phyloP scores from a whole-genome alignment of 139 green algal genomes.

The Pseudopediastrum boryanum region DNA sequence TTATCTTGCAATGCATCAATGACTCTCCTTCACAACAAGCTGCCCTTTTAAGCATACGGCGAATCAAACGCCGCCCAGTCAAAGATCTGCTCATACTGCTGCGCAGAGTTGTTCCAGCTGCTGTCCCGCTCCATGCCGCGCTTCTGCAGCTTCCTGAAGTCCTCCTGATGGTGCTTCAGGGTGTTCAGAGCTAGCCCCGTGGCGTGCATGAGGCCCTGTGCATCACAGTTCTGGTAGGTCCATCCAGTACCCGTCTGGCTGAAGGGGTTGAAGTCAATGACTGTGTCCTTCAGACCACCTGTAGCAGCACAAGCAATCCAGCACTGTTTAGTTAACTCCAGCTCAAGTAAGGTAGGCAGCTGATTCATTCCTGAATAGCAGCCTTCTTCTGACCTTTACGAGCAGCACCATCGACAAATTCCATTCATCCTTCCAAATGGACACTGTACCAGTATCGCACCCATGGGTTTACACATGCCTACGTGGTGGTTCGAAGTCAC shows the following conservation, averaged over 20 bases:
- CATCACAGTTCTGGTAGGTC: slow-evolving; percentile 69
- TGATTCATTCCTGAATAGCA: too few species aligned
- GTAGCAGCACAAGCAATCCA: too few species aligned
- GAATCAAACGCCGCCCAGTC: slow-evolving; percentile 43
- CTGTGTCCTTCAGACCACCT: slow-evolving; percentile 66
- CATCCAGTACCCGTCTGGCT: slow-evolving; percentile 65
- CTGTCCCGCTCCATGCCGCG: slow-evolving; percentile 83
- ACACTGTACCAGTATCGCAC: too few species aligned
- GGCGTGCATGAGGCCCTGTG: slow-evolving; percentile 62
- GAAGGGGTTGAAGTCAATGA: slow-evolving; percentile 68
- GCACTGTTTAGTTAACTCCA: too few species aligned
- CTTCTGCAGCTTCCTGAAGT: slow-evolving; percentile 65
- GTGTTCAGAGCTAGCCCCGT: slow-evolving; percentile 58
- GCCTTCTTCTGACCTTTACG: too few species aligned
- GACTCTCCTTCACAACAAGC: too few species aligned
- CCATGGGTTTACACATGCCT: too few species aligned
- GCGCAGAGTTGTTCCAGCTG: slow-evolving; percentile 77
- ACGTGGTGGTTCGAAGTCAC: too few species aligned
- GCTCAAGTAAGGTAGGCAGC: too few species aligned
- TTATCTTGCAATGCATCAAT: too few species aligned
- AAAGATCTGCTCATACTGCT: slow-evolving; percentile 83
- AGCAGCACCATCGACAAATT: too few species aligned
- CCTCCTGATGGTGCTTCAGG: slow-evolving; percentile 55
- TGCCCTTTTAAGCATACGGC: slow-evolving; percentile 43
- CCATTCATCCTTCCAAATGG: too few species aligned